Evolutionary conservation across 1,284 basidiomycete species (phyloP).

Genomic region (Golubevia sp.): DNA sequence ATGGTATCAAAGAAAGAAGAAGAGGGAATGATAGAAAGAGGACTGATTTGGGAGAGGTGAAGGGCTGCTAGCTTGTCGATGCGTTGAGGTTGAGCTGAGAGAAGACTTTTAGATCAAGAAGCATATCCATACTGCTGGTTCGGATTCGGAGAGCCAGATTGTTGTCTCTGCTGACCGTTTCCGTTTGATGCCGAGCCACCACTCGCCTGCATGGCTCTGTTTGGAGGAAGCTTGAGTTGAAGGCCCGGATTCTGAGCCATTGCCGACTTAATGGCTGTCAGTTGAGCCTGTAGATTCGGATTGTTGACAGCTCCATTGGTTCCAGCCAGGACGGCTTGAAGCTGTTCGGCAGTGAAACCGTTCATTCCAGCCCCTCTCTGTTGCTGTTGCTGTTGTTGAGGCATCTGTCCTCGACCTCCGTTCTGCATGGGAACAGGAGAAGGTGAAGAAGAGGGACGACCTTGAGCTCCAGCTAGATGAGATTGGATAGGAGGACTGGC

Average conservation of each 20-base stretch:
- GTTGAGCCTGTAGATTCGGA: slow-evolving; percentile 10
- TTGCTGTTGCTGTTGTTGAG: slow-evolving; percentile 1
- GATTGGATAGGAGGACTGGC: no score
- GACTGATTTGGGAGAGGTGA: no score
- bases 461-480: background rate
- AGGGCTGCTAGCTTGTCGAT: no score
- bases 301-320: background rate
- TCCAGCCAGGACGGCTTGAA: slow-evolving; percentile 6
- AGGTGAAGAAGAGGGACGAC: background rate
- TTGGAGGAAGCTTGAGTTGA: slow-evolving; percentile 35
- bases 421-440: background rate
- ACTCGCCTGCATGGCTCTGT: slow-evolving; percentile 25
- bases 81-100: no score
- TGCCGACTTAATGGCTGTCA: slow-evolving; percentile 43
- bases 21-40: no score
- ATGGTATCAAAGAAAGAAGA: no score
- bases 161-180: background rate
- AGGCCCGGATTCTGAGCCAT: slow-evolving; percentile 33
- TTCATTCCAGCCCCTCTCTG: slow-evolving; percentile 24
- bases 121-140: no score
- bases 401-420: background rate
- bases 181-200: no score
- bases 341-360: slow-evolving; percentile 22
- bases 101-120: no score
- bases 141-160: no score